These are phyloP conservation scores for Hymenotorrendiella dingleyae DNA, from an alignment of 2,329 filamentous ascomycete species.

Conservation along the genomic window DNA sequence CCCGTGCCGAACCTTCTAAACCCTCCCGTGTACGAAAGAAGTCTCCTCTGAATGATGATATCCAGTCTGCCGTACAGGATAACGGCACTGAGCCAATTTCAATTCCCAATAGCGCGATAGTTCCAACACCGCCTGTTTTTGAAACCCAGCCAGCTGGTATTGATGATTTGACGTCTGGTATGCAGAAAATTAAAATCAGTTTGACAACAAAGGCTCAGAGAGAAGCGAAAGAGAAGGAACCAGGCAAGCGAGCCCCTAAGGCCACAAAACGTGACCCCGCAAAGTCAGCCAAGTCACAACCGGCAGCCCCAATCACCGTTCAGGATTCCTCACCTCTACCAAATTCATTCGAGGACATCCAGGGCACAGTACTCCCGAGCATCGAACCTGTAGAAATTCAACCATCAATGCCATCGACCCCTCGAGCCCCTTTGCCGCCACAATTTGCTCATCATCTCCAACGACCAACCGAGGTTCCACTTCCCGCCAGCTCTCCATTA, in stretches of 20 bases:
- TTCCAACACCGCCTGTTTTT: conserved; percentile 8
- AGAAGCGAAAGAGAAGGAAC: conserved; percentile 41
- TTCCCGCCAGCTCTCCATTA: conserved; percentile 23
- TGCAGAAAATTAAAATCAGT: conserved; percentile 60
- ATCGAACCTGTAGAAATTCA: not conserved
- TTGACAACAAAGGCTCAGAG: conserved; percentile 50
- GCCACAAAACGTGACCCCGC: conserved; percentile 10
- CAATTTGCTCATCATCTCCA: conserved; percentile 14
- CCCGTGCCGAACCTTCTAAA: conserved; percentile 37
- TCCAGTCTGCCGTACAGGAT: not conserved
- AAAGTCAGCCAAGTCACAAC: conserved; percentile 9
- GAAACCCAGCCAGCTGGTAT: conserved; percentile 33
- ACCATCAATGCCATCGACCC: conserved; percentile 13
- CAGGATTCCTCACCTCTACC: not conserved
- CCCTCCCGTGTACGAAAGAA: conserved; percentile 23
- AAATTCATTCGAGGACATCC: too few species aligned
- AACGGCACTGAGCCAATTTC: conserved; percentile 1
- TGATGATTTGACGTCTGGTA: conserved; percentile 49
- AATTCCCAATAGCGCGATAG: conserved; percentile 5
- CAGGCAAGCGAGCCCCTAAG: conserved; percentile 15
- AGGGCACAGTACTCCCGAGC: too few species aligned
- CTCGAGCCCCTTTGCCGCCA: conserved; percentile 12
- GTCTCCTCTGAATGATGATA: conserved; percentile 20
- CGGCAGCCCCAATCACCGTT: not conserved
- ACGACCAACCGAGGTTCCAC: conserved; percentile 16